Conservation (phyloP, 495 filamentous ascomycete genomes). For the Cudoniella acicularis region DNA sequence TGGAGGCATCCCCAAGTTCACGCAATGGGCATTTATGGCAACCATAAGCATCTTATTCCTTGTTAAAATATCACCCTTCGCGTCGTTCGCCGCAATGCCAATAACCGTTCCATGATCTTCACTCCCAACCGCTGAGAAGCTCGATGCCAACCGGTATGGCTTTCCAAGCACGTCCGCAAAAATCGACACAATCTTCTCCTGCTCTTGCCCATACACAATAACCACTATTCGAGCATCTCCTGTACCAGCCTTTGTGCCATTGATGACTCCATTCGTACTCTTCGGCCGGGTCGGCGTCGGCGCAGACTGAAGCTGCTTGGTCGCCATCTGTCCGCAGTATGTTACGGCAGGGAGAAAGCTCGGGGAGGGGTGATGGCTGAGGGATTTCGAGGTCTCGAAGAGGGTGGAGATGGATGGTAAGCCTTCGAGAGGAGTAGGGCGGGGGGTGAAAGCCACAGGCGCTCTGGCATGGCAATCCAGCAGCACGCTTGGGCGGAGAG, state of each 20-base stretch:
- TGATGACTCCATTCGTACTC: conserved; percentile 28
- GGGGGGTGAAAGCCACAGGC: conserved; percentile 8
- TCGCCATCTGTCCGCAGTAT: conserved; percentile 20
- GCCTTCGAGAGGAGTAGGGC: conserved; percentile 1
- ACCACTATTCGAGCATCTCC: conserved; percentile 51
- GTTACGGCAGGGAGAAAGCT: no score
- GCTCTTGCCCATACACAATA: conserved; percentile 56
- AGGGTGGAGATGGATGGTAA: background rate
- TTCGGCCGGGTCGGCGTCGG: conserved; percentile 24
- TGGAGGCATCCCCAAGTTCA: conserved; percentile 63
- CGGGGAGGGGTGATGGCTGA: conserved; percentile 7
- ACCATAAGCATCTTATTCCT: conserved; percentile 50
- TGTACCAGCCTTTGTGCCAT: conserved; percentile 23
- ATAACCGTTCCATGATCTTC: conserved; percentile 42
- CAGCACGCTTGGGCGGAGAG: background rate
- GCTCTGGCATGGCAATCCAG: conserved; percentile 20
- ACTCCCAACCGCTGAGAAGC: conserved; percentile 46
- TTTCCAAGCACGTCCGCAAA: conserved; percentile 69
- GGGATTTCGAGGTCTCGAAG: background rate
- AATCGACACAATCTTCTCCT: conserved; percentile 61
- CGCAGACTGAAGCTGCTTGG: conserved; percentile 26
- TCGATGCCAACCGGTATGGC: conserved; percentile 51
- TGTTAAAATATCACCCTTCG: conserved; percentile 47
- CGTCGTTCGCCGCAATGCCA: conserved; percentile 50
- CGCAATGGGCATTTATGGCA: conserved; percentile 69